Evolutionary conservation across 306 rosid species (phyloP).

Genomic region (Lagenaria siceraria): DNA sequence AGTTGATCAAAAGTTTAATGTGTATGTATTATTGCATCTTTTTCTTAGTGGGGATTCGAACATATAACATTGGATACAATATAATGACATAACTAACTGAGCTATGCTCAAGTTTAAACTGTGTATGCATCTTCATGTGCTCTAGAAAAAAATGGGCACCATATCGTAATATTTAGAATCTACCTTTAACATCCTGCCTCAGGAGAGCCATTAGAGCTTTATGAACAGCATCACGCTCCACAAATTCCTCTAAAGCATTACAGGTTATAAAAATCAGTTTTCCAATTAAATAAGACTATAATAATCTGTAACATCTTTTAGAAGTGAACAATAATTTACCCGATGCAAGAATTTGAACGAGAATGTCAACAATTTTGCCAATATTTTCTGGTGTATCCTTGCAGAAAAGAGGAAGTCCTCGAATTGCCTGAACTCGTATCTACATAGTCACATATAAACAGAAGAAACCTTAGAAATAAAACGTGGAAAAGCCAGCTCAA

Average conservation of each 20-base stretch:
- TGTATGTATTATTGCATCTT: too few species aligned
- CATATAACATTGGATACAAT: neutral
- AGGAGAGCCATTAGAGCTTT: conserved; percentile 92
- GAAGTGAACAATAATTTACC: conserved; percentile 28
- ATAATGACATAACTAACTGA: neutral
- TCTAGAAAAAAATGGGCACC: neutral
- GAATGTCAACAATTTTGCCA: conserved; percentile 84
- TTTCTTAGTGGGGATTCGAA: neutral
- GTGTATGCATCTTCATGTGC: neutral
- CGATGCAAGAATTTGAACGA: conserved; percentile 72
- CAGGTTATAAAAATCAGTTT: conserved; percentile 20
- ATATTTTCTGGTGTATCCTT: conserved; percentile 88
- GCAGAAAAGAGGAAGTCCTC: conserved; percentile 98
- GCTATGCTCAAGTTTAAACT: neutral
- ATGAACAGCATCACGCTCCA: conserved; percentile 97
- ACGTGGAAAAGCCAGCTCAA: neutral
- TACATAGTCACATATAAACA: conserved; percentile 15
- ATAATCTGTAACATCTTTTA: neutral
- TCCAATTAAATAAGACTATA: conserved; percentile 1
- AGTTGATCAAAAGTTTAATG: neutral
- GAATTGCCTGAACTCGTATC: conserved; percentile 98
- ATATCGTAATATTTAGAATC: neutral
- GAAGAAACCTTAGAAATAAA: conserved; percentile 1
- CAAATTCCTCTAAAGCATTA: conserved; percentile 67
- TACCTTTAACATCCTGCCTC: conserved; percentile 97